Base-by-base conservation (phyloP, 768 basidiomycete genomes). In the Sistotremastrum niveocremeum region DNA sequence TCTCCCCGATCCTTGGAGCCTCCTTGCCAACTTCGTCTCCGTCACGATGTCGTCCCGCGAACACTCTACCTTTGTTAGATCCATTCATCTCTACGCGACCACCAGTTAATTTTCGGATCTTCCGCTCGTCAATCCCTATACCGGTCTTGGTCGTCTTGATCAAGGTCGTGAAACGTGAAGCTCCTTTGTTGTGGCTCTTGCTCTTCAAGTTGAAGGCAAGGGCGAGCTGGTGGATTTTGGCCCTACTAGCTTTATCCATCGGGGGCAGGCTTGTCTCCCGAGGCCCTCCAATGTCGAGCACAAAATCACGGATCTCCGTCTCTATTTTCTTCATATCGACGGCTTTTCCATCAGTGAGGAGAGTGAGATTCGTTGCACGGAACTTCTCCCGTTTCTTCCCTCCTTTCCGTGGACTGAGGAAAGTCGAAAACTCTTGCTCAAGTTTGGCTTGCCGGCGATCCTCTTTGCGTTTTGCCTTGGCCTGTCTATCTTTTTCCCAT, bases 21-120 rank as follows among this genome's bases (percentile, higher is more conserved):
- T 80, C 79, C 69, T 81, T 81, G 10, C 91, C 91, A 40, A 95
- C 88, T 52, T 81, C 79, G 43, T 93, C 89, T 30, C 91, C 91
- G 34, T 95, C 91, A 41, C 65, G 69, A 45, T 84, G 83, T 47
- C 65, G 66, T 12, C 76, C 72, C 47, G 69, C 55, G 37, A 30
- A 51, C 40, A 28, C 46, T 48, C 39, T 40, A 30, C 48, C 42
- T 12, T 49, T 36, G 39, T 59, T 35, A 46, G 58, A 46, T 54
- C 53, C 50, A 59, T 59, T 42, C 37, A 41, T 44, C 37, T 52
- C 59, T 53, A 60, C 62, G 41, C 56, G 63, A 37, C 61, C 57
- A 33, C 51, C 56, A 34, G 58, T 48, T 58, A 68, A 59, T 49
- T 62, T 62, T 8, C 60, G 60, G 10, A 93, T 62, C 65, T 79